These are phyloP conservation scores for Euphorbia corollata DNA, from an alignment of 441 rosid species.

Conservation along the genomic window DNA sequence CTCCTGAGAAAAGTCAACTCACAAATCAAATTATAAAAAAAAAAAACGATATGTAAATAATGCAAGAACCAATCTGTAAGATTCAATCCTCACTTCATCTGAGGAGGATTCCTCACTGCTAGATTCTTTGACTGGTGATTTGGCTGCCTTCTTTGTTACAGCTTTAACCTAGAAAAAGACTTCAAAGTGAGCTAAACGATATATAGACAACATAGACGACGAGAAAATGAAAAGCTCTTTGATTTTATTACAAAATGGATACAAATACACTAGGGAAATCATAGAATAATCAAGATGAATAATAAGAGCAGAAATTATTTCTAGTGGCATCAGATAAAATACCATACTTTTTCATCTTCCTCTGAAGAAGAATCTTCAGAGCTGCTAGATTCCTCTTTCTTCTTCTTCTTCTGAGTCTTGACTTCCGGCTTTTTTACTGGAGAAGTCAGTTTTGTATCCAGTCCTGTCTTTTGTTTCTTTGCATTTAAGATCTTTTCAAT, in stretches of 20 bases:
- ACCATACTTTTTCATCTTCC: slow-evolving; percentile 42
- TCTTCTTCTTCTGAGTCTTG: slow-evolving; percentile 43
- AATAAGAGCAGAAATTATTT: no score
- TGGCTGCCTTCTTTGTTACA: slow-evolving; percentile 26
- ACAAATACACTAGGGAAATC: no score
- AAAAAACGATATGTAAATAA: background rate
- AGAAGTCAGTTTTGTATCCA: slow-evolving; percentile 34
- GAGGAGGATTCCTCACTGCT: slow-evolving; percentile 41
- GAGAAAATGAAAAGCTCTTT: background rate
- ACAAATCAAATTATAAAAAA: background rate
- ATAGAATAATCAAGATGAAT: no score
- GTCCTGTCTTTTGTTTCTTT: slow-evolving; percentile 64
- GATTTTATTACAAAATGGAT: background rate
- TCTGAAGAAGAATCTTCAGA: slow-evolving; percentile 57
- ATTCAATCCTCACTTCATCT: slow-evolving; percentile 11
- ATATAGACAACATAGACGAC: background rate
- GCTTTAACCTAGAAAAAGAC: slow-evolving; percentile 20
- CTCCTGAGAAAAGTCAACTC: slow-evolving; percentile 5
- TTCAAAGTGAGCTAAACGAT: background rate
- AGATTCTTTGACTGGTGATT: slow-evolving; percentile 33
- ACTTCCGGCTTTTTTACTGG: slow-evolving; percentile 38
- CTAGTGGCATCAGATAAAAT: no score
- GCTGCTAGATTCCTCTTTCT: slow-evolving; percentile 43
- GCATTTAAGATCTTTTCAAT: slow-evolving; percentile 40
- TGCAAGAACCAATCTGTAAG: background rate